Conservation (phyloP, 768 basidiomycete species). For the Pleurotus cornucopiae region DNA sequence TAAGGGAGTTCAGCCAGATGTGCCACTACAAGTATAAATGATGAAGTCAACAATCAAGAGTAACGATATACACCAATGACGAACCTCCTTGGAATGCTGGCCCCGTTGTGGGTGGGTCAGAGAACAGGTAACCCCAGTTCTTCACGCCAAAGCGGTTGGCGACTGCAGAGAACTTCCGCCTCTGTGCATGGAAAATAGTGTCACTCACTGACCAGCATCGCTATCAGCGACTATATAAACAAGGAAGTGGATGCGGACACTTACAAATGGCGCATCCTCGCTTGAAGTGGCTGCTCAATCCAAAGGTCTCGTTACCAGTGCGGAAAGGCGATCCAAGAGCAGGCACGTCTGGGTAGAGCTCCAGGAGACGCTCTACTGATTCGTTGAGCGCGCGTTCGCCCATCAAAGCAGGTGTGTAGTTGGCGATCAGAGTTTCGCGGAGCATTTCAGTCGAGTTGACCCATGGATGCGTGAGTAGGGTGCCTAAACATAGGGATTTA, state of each 20-base stretch:
- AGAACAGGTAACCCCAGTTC: conserved; percentile 34
- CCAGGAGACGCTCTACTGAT: conserved; percentile 20
- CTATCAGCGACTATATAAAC: background rate
- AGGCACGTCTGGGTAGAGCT: conserved; percentile 39
- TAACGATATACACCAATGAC: background rate
- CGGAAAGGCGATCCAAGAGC: conserved; percentile 39
- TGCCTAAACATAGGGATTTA: conserved; percentile 21
- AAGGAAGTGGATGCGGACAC: background rate
- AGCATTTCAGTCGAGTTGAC: conserved; percentile 22
- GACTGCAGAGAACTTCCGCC: conserved; percentile 29
- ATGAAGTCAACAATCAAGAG: background rate
- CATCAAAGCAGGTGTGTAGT: conserved; percentile 22
- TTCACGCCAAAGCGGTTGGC: conserved; percentile 27
- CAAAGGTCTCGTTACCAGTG: conserved; percentile 42
- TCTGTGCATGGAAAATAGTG: conserved; percentile 28
- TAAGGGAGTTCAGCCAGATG: conserved; percentile 27
- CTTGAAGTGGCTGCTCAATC: conserved; percentile 34
- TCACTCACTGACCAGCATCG: conserved; percentile 21
- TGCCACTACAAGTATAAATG: conserved; percentile 14
- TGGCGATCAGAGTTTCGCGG: conserved; percentile 15
- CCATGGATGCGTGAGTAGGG: conserved; percentile 19
- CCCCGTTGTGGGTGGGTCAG: conserved; percentile 21
- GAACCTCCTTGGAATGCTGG: conserved; percentile 5
- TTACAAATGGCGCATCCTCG: conserved; percentile 27
- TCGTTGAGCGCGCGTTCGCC: conserved; percentile 11